Evolutionary conservation across 1,284 basidiomycete species (phyloP).

Genomic region (Inonotus obliquus): DNA sequence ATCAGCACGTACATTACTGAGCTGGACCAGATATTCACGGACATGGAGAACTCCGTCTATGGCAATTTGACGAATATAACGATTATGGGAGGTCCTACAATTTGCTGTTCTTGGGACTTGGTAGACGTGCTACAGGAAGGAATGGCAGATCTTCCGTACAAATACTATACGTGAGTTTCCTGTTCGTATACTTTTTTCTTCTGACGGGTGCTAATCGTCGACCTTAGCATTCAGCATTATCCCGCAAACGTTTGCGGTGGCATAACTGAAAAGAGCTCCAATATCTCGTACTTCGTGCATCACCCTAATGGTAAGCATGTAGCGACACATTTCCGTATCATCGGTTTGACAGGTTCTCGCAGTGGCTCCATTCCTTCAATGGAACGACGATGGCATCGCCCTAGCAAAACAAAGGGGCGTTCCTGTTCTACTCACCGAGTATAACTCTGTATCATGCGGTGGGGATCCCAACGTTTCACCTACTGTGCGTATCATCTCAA

Average conservation of each 20-base stretch:
- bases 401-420: slow-evolving; percentile 25
- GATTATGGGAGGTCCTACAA: slow-evolving; percentile 43
- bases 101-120: slow-evolving; percentile 47
- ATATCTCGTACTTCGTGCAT: slow-evolving; percentile 29
- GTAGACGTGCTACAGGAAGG: slow-evolving; percentile 33
- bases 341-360: not conserved
- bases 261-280: slow-evolving; percentile 5
- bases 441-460: slow-evolving; percentile 65
- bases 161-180: slow-evolving; percentile 40
- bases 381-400: slow-evolving; percentile 39
- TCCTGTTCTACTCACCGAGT: slow-evolving; percentile 57
- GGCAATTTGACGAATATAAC: slow-evolving; percentile 36
- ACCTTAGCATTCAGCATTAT: slow-evolving; percentile 23
- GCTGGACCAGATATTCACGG: slow-evolving; percentile 31
- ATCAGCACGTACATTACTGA: slow-evolving; percentile 39
- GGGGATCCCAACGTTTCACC: slow-evolving; percentile 52
- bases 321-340: not conserved
- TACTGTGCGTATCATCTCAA: slow-evolving; percentile 2
- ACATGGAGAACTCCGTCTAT: slow-evolving; percentile 30
- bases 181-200: not conserved
- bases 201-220: too few species aligned
- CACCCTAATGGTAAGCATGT: slow-evolving; percentile 24
- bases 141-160: slow-evolving; percentile 34
- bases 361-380: slow-evolving; percentile 34
- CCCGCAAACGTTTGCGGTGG: slow-evolving; percentile 22